These are phyloP conservation scores for Crassisporium funariophilum DNA, from an alignment of 768 basidiomycete genomes.

Conservation along the genomic window DNA sequence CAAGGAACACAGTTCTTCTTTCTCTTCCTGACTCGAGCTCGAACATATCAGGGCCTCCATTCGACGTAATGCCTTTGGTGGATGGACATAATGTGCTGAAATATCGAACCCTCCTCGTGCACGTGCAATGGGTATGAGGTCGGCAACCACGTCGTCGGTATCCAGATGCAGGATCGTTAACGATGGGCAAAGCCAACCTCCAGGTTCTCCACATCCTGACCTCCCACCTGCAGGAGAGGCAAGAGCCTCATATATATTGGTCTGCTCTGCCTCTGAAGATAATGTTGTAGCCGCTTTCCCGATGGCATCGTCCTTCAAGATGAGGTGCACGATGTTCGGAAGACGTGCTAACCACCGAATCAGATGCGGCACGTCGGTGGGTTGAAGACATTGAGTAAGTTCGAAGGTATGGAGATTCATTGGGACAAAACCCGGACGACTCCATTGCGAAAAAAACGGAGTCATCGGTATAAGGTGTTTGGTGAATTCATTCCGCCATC, in stretches of 20 bases:
- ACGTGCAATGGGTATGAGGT: constrained; percentile 20
- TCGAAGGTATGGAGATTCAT: constrained; percentile 26
- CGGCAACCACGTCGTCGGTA: constrained; percentile 8
- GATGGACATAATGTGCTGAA: background rate
- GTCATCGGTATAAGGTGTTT: background rate
- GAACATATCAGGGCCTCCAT: constrained; percentile 23
- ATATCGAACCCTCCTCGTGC: constrained; percentile 13
- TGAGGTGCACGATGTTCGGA: constrained; percentile 27
- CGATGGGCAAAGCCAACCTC: constrained; percentile 27
- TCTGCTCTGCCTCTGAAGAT: constrained; percentile 9
- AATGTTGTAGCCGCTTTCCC: constrained; percentile 1
- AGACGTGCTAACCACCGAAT: constrained; percentile 29
- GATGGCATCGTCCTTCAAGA: constrained; percentile 17
- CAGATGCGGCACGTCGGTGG: constrained; percentile 23
- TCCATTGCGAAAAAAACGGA: constrained; percentile 29
- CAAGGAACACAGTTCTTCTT: constrained; percentile 10
- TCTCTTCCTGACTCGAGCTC: constrained; percentile 17
- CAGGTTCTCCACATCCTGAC: too few species aligned
- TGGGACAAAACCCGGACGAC: constrained; percentile 20
- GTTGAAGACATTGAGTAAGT: constrained; percentile 17
- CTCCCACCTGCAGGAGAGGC: constrained; percentile 15
- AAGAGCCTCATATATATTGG: constrained; percentile 20
- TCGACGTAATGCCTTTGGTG: constrained; percentile 15
- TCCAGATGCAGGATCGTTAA: constrained; percentile 23
- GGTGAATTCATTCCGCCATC: too few species aligned